Conservation (phyloP, 495 filamentous ascomycete species). For the Talaromyces trachyspermus region DNA sequence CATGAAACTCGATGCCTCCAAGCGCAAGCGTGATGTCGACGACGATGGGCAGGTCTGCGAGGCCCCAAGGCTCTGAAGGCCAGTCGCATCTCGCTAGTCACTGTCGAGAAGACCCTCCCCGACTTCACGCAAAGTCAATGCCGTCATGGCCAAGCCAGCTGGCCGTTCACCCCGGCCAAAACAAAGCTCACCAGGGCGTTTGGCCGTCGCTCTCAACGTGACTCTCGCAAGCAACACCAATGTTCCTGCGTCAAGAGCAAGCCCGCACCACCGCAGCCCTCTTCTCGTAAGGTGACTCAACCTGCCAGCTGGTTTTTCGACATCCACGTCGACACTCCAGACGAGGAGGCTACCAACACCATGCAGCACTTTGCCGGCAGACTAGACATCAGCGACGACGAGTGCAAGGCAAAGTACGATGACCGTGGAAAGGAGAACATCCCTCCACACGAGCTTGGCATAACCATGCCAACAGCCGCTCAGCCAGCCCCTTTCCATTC, state of each 20-base stretch:
- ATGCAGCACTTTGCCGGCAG: slow-evolving; percentile 84
- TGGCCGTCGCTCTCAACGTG: slow-evolving; percentile 38
- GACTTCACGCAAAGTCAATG: slow-evolving; percentile 11
- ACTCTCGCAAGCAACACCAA: slow-evolving; percentile 47
- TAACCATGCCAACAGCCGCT: slow-evolving; percentile 19
- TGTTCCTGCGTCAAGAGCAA: slow-evolving; percentile 27
- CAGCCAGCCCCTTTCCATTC: slow-evolving; percentile 14
- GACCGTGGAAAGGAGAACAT: slow-evolving; percentile 88
- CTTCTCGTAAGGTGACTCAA: slow-evolving; percentile 50
- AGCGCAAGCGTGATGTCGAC: slow-evolving; percentile 51
- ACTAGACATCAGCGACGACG: slow-evolving; percentile 70
- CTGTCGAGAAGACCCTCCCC: background rate
- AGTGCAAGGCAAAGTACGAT: slow-evolving; percentile 30
- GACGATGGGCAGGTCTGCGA: slow-evolving; percentile 38
- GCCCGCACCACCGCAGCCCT: slow-evolving; percentile 71
- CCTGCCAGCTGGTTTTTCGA: slow-evolving; percentile 80
- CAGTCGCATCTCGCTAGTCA: slow-evolving; percentile 28
- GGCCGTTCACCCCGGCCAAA: slow-evolving; percentile 34
- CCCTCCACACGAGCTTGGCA: slow-evolving; percentile 40
- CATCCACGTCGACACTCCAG: slow-evolving; percentile 86
- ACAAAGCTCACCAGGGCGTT: slow-evolving; percentile 27
- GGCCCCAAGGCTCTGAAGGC: slow-evolving; percentile 35
- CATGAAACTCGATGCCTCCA: slow-evolving; percentile 55
- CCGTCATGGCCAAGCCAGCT: slow-evolving; percentile 26
- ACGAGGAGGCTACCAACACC: slow-evolving; percentile 82